Evolutionary conservation across 2,329 filamentous ascomycete genomes (phyloP), one percentile per base, ranked within the genome.

Genomic region (Fusarium marasasianum): DNA sequence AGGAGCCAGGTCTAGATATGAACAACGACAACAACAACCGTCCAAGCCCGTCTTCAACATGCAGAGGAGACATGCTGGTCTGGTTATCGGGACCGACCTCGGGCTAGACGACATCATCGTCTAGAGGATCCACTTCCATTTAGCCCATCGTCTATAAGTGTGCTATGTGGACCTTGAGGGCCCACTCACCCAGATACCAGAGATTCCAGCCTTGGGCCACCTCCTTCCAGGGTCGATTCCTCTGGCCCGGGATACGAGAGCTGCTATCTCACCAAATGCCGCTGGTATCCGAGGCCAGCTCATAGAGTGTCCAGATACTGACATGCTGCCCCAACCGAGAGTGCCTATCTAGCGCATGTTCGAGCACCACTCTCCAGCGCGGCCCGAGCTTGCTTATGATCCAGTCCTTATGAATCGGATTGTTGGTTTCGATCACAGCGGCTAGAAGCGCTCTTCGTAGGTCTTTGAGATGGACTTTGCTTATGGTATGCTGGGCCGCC

Each of bases 71-170:
- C 18, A 20, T n/a, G 4, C 7, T 22, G 6, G 9, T 12, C 26
- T 22, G 4, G 20, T 12, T 48, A 48, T 48, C 26, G 26, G 7
- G 10, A 31, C 14, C 3, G 10, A 6, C 2, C 14, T 48, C 4
- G 20, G 6, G 26, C 5, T 22, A 48, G 45, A 48, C 45, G 45
- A 20, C 14, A 48, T 31, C 26, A 12, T 48, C 45, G 45, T n/a
- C 26, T 17, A 48, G 14, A 48, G 45, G 26, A 15, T n/a, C 26
- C 45, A 48, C 45, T 14, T 3, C 22, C 6, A 12, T 31, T 48
- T 0, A 3, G 1, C 5, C 3, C 9, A 2, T 48, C 45, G 45
- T 48, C 20, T 48, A 31, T 5, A 17, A 9, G 14, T 3, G 20
- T 8, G 8, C 6, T 17, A n/a, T 31, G 45, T 48, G 45, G 45